Base-by-base conservation (phyloP, 345 rosid species). In the Euphorbia lathyris region DNA sequence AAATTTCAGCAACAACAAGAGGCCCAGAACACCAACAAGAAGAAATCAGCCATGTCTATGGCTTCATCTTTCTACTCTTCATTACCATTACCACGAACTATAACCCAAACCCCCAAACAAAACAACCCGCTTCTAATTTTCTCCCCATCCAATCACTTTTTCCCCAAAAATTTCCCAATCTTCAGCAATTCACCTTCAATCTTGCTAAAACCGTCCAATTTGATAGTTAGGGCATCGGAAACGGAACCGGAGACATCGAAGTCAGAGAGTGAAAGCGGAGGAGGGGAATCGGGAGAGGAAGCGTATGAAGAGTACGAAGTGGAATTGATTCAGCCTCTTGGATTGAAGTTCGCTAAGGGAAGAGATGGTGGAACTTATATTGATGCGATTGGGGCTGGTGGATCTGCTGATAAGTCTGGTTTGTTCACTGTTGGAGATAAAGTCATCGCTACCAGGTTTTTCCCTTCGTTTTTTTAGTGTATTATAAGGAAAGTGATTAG, bases 381-480 rank as follows among this genome's bases (percentile, higher is more conserved):
- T 77, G 99, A 95, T 50, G 96, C 91, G 34, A 87, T 92, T 73
- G 81, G 84, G 2, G 85, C 93, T 7, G 99, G 97, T 71, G 97
- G 93, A 47, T 69, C 78, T 0, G 99, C 97, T 71, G 97, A 95
- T 67, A 86, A 82, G 84, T 79, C 96, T 62, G 88, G 90, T 16
- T 36, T 79, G 75, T 95, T 95, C 83, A 55, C 89, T 2, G 96
- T 86, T 38, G 97, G 99, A 1, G 99, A 95, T 68, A 95, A 72
- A 83, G 99, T 92, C 30, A 67, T 88, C 48, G 99, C 99, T 78
- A 95, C 99, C 79, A 95, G 97, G 99, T 95, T 74, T 76, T 19
- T 53, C 40, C 63, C 68, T 27, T 9, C 47, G 50, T 16, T 29
- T 30, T 45, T 58, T 61, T 1, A 56, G 4, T 23, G 13, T 26